Evolutionary conservation across 345 rosid species (phyloP).

Genomic region (thale cress (Arabidopsis thaliana)): TAIR10.1 NC_003075.7:13398501-13399000

Average conservation of each 20-base stretch:
- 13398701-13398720: constrained; percentile 23
- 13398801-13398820: background rate
- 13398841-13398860: background rate
- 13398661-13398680: background rate
- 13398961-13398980: background rate
- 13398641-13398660: constrained; percentile 1
- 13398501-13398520: background rate
- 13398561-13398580: constrained; percentile 5
- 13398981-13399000: background rate
- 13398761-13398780: background rate
- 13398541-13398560: background rate
- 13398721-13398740: constrained; percentile 21
- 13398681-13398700: constrained; percentile 14
- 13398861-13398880: background rate
- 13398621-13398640: background rate
- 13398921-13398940: too few species aligned
- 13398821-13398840: background rate
- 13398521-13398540: background rate
- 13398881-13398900: background rate
- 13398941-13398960: too few species aligned
- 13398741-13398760: constrained; percentile 6
- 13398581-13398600: constrained; percentile 16
- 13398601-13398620: background rate
- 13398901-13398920: too few species aligned
- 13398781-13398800: background rate